Base-by-base conservation (phyloP, 495 filamentous ascomycete genomes). In the Neurospora sp. region DNA sequence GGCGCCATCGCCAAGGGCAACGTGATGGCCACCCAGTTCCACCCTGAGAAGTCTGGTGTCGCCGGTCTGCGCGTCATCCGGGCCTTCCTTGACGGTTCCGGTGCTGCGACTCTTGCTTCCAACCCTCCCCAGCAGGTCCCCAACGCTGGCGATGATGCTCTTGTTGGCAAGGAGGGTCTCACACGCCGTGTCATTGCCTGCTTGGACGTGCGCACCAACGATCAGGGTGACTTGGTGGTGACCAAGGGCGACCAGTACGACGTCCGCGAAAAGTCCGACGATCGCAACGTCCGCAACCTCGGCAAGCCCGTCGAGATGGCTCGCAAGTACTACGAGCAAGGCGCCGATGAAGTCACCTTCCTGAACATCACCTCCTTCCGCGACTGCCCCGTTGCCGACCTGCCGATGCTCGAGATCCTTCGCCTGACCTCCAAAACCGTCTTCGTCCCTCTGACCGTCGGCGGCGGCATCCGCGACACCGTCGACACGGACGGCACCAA, bases 241-340 rank as follows among this genome's bases (percentile, higher is more conserved):
- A 99, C 96, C 6, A 99, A 99, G 82, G 96, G 96, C 10, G 96
- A 99, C 79, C 96, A 98, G 78, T 99, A 99, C 82, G 96, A 99
- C 77, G 96, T 99, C n/a, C 91, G 96, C n/a, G 96, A 98, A 78
- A 97, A 97, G 82, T 84, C 85, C 10, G 82, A 83, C n/a, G 89
- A 86, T 69, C 90, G 94, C 27, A 86, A 89, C 70, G 96, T 99
- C 40, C 88, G 96, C 71, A 99, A 98, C 78, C 83, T 99, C 0
- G 96, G 96, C 74, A 98, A 99, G 82, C 96, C 96, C 0, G 94
- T 99, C 20, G 93, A 97, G 68, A 92, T 98, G 88, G 96, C 96
- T 22, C 88, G 88, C 82, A 90, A 89, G 78, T 99, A 99, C 82
- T 99, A 97, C 83, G 92, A 96, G 77, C 93, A 97, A 81, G 96